Evolutionary conservation across 805 yeast species (phyloP), one percentile per base, ranked within the genome.

Genomic region (Wickerhamiella nectarea): DNA sequence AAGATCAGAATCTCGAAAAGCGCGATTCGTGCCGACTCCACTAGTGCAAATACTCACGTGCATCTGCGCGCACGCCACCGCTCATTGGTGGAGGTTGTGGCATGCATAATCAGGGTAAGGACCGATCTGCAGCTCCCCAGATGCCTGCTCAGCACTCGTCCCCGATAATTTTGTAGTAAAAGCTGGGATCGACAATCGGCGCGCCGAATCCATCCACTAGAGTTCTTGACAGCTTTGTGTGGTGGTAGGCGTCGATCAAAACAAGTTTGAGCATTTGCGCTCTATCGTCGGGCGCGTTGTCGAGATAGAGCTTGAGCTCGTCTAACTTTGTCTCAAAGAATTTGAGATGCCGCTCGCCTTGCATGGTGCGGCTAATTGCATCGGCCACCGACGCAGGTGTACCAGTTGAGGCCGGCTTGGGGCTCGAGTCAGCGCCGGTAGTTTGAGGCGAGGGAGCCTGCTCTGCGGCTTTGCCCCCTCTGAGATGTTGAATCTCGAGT

Each of bases 201-300:
- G 35, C 20, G 28, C 48, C 48, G 14, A 46, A 36, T 7, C 20
- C n/a, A 3, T 28, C 28, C 14, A 34, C 24, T 6, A 46, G 29
- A 1, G 28, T 14, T 3, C 18, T 28, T 14, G 46, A 40, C 18
- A 46, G 34, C 21, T 14, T 25, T 15, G 45, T 41, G 9, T 35
- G 24, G 24, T 44, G 48, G 36, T 41, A 46, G 18, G 45, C 48
- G 6, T 41, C 37, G 22, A 46, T 46, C 22, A 46, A 25, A 5
- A 31, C 34, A 5, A 41, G 43, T 9, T 34, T 14, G 11, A 46
- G 33, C 40, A 46, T n/a, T 18, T 46, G 48, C 10, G 36, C 43
- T 9, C 26, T 34, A 18, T 38, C 35, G 7, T 36, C 20, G 9
- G 45, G 28, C 1, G 45, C 46, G 2, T 24, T 25, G 15, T 19